Conservation (phyloP, 768 basidiomycete genomes). For the Boletus huronensis region DNA sequence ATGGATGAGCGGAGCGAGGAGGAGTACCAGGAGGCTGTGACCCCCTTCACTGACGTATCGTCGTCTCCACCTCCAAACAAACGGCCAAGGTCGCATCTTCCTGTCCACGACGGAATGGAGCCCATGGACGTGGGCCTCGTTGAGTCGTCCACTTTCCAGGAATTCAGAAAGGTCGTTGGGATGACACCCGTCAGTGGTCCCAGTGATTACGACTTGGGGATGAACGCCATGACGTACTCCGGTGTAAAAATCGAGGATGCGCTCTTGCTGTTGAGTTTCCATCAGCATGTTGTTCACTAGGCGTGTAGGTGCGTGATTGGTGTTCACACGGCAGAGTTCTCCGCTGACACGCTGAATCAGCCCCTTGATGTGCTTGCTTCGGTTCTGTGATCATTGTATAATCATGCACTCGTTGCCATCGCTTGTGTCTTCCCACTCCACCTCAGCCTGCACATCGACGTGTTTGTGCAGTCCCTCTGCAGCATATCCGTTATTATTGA, state of each 20-base stretch:
- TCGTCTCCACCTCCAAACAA: conserved; percentile 37
- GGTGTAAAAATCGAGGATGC: conserved; percentile 74
- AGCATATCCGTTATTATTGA: conserved; percentile 36
- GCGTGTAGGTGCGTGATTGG: conserved; percentile 20
- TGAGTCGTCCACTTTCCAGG: conserved; percentile 42
- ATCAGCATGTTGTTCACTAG: conserved; percentile 60
- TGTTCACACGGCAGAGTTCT: neutral
- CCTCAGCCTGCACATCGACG: conserved; percentile 5
- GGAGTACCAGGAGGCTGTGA: conserved; percentile 70
- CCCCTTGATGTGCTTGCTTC: conserved; percentile 9
- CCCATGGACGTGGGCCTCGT: conserved; percentile 37
- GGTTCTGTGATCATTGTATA: conserved; percentile 22
- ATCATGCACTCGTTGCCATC: conserved; percentile 11
- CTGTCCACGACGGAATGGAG: conserved; percentile 29
- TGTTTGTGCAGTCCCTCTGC: conserved; percentile 15
- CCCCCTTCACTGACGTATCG: conserved; percentile 58
- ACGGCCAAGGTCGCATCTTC: conserved; percentile 27
- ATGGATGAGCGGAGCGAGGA: conserved; percentile 57
- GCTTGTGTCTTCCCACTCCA: conserved; percentile 9
- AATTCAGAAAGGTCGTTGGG: conserved; percentile 45
- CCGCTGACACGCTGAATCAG: conserved; percentile 16
- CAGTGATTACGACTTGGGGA: conserved; percentile 26
- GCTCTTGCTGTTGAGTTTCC: conserved; percentile 68
- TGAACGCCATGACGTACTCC: conserved; percentile 35
- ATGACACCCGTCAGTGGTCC: conserved; percentile 18